Evolutionary conservation across 345 rosid genomes (phyloP), one percentile per base, ranked within the genome.

Genomic region (Geranium brycei): DNA sequence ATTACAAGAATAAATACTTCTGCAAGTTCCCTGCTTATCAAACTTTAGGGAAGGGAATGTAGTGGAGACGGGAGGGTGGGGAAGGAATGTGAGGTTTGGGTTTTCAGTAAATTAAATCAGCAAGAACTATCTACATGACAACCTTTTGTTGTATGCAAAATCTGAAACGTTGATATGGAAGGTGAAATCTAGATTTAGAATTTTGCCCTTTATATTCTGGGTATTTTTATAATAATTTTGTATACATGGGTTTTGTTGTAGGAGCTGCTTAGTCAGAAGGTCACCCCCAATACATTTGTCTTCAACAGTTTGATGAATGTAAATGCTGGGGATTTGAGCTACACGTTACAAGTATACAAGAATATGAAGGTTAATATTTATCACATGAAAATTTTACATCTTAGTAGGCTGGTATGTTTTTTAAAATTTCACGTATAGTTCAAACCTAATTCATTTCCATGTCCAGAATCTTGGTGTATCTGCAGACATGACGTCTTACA

Each of bases 291-390:
- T 61, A 71, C 83, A 31, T 92, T 74, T 74, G 88, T 92, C 69
- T 82, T 84, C 83, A 92, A 89, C 84, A 87, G 96, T 71, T 84
- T 89, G 57, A 86, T 92, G 96, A 92, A 89, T 59, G 96, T 81
- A 74, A 89, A 92, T 83, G 83, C 96, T 62, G 84, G 79, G 74
- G 96, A 87, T 72, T 73, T 92, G 81, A 76, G 72, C 70, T 92
- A 83, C 69, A 83, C 82, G 70, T 61, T 85, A 72, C 65, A 74
- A 62, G 69, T 87, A 69, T 83, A 85, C 91, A 85, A 77, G 76
- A 74, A 72, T 68, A 87, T 89, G 91, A 82, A 76, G 71, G 96
- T 89, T 79, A 76, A 65, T 69, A 62, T 68, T 70, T 66, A 63
- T 68, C 65, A 73, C 60, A 62, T 67, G 64, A 63, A 17, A 57